Evolutionary conservation across 2,329 filamentous ascomycete genomes (phyloP).

Genomic region (Talaromyces atroroseus): DNA sequence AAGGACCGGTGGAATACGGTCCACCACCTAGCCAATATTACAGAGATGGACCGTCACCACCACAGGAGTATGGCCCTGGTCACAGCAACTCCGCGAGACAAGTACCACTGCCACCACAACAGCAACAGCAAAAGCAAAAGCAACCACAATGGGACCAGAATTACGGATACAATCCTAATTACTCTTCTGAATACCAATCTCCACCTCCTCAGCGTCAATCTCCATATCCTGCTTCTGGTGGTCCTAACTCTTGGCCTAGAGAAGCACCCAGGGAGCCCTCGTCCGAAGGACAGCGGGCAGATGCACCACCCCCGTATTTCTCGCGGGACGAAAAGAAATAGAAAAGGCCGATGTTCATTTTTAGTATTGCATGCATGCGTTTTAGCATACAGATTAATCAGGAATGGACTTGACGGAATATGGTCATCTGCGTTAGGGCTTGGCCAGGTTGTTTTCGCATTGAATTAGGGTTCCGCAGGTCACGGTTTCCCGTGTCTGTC

Average conservation of each 20-base stretch:
- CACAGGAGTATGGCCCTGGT: neutral
- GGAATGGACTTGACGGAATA: neutral
- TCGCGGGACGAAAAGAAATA: neutral
- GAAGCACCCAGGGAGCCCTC: neutral
- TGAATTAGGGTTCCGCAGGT: conserved; percentile 2
- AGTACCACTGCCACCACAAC: neutral
- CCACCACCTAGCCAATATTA: neutral
- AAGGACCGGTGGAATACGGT: neutral
- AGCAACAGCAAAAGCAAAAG: neutral
- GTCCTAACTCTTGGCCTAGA: neutral
- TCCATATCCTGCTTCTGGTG: neutral
- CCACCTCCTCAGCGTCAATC: neutral
- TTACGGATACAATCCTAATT: neutral
- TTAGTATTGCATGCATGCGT: neutral
- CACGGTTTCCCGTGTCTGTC: neutral
- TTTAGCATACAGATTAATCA: neutral
- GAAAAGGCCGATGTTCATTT: neutral
- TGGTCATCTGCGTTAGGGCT: neutral
- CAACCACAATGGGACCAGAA: neutral
- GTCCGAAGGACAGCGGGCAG: neutral
- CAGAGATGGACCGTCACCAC: neutral
- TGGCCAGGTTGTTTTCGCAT: neutral
- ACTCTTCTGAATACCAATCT: neutral
- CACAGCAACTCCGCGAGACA: neutral
- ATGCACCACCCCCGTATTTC: neutral